Percentiles rank a stretch among this genome's conserved stretches.
Conservation (phyloP, 108 stramenopile genomes). For the Cyclostephanos tholiformis region DNA sequence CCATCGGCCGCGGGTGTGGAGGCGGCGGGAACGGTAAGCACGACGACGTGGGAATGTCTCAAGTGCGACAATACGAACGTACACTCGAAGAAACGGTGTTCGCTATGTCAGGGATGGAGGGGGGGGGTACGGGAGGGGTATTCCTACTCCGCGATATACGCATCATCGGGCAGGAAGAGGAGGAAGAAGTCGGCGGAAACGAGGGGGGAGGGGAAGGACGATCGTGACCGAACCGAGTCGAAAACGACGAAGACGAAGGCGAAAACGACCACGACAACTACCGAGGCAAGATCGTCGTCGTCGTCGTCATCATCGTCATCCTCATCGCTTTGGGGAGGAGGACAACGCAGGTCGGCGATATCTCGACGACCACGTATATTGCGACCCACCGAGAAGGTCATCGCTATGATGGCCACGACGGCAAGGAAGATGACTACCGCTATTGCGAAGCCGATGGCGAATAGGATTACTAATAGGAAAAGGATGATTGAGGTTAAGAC, state of each 20-base stretch:
- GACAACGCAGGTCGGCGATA: constrained; percentile 25
- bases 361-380: constrained; percentile 33
- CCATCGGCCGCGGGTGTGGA: background rate
- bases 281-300: background rate
- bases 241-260: background rate
- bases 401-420: constrained; percentile 5
- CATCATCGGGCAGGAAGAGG: background rate
- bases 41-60: background rate
- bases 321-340: background rate
- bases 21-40: background rate
- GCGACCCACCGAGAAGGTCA: constrained; percentile 27
- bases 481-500: background rate
- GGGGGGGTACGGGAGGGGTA: constrained; percentile 7
- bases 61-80: background rate
- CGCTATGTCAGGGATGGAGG: constrained; percentile 1
- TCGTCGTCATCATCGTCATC: too few relatives aligned
- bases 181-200: background rate
- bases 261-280: background rate
- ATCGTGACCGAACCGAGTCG: background rate
- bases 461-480: background rate
- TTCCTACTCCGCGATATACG: background rate
- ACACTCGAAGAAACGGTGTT: background rate
- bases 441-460: background rate
- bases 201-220: background rate
- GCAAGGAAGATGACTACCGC: background rate